Conservation (phyloP, 495 filamentous ascomycete species). For the Trichoderma parareesei region DNA sequence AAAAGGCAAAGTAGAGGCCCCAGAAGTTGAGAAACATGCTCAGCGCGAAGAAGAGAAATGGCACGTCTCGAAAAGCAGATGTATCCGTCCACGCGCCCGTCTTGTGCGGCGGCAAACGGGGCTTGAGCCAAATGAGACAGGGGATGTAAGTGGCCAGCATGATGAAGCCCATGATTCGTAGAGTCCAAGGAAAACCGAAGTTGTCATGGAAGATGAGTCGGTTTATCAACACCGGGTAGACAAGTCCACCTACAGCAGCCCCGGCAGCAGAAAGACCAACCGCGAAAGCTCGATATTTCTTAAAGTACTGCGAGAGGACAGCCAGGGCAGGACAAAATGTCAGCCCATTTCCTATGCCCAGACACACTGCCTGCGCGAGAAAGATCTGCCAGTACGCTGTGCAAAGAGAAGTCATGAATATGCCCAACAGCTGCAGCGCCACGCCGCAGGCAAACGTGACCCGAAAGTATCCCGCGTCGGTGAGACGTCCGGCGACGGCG, state of each 20-base stretch:
- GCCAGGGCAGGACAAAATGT: slow-evolving; percentile 59
- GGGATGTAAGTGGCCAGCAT: slow-evolving; percentile 40
- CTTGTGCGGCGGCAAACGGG: slow-evolving; percentile 16
- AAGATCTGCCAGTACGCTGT: slow-evolving; percentile 66
- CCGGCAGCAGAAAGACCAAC: slow-evolving; percentile 54
- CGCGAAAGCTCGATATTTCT: slow-evolving; percentile 51
- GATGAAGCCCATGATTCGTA: slow-evolving; percentile 48
- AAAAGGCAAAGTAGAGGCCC: slow-evolving; percentile 27
- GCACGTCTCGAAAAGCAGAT: slow-evolving; percentile 21
- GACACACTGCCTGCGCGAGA: slow-evolving; percentile 61
- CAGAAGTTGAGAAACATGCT: slow-evolving; percentile 43
- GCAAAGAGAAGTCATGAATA: slow-evolving; percentile 63
- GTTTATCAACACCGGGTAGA: slow-evolving; percentile 48
- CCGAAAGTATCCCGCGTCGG: slow-evolving; percentile 57
- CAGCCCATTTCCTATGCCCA: slow-evolving; percentile 59
- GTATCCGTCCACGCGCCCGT: slow-evolving; percentile 16
- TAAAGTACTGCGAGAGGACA: slow-evolving; percentile 64
- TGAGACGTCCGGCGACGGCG: slow-evolving; percentile 45
- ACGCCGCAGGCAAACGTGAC: slow-evolving; percentile 31
- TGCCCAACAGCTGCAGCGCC: slow-evolving; percentile 47
- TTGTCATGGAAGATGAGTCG: slow-evolving; percentile 34
- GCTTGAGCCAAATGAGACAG: slow-evolving; percentile 32
- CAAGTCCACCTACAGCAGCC: slow-evolving; percentile 52
- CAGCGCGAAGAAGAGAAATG: slow-evolving; percentile 46
- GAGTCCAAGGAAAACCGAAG: slow-evolving; percentile 54